Evolutionary conservation across 495 filamentous ascomycete species (phyloP), one percentile per base, ranked within the genome.

Genomic region (Hypoxylon cercidicola): DNA sequence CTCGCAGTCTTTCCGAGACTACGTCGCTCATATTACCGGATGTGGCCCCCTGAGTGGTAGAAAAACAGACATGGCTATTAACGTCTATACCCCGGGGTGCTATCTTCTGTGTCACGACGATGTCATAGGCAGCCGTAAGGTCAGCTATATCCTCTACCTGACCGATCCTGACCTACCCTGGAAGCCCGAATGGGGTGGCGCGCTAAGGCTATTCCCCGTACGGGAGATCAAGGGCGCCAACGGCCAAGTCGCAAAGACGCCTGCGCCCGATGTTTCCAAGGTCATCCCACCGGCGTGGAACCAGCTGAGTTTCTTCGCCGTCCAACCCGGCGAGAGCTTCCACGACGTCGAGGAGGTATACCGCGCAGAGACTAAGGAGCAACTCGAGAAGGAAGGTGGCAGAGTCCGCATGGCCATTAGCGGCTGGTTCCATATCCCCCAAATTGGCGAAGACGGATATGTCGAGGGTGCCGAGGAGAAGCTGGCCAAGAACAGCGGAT

Each of bases 31-130:
- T 30, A 88, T 98, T 64, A 95, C 94, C 11, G 88, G 88, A 57
- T 91, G 92, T 34, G 93, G 93, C 8, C 85, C 89, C 50, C 78
- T 99, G 70, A 96, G 92, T 70, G 95, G 96, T 1, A 86, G 84
- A 76, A 99, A 97, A 82, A 97, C 95, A 25, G 95, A 99, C 77
- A 98, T 98, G 96, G 95, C 95, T 39, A 96, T 99, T 80, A 99
- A 98, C 76, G 87, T 98, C 39, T 99, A 99, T 75, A 97, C 91
- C 1, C 95, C 96, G 47, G 93, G 94, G 15, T 97, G 93, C 70
- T 95, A 97, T 77, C 83, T 99, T 3, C 81, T 99, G 43, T 97
- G 94, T 75, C 95, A 99, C 69, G 95, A 99, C 81, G 95, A 99
- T 77, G 96, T 97, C 21, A 99, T 99, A 75, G 95, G 95, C 18